Percentiles rank a stretch among this genome's conserved stretches.
Evolutionary conservation across 116 monocot genomes (phyloP).

Genomic region (Iris pallida): DNA sequence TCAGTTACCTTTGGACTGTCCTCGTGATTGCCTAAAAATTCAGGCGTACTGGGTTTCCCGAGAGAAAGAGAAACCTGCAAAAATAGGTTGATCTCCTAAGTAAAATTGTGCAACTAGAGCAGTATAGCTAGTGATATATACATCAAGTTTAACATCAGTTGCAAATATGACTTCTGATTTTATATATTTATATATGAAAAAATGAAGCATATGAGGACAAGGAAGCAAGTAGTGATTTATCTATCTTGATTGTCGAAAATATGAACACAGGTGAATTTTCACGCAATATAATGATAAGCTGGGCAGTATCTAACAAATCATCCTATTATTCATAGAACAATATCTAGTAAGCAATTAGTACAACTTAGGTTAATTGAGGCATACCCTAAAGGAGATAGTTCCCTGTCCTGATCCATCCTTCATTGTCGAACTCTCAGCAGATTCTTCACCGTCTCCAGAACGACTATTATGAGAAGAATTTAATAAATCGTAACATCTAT

Average conservation of each 20-base stretch:
- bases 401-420: conserved; percentile 4
- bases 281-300: too few species aligned
- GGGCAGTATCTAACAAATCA: too few species aligned
- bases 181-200: background rate
- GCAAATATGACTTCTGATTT: too few species aligned
- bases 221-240: background rate
- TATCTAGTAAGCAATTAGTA: background rate
- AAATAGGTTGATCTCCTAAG: background rate
- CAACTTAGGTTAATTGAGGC: background rate
- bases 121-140: background rate
- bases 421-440: background rate
- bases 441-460: conserved; percentile 8
- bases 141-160: background rate
- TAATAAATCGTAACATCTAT: conserved; percentile 10
- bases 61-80: conserved; percentile 25
- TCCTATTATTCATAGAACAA: background rate
- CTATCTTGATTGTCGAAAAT: background rate
- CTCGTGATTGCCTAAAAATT: conserved; percentile 1
- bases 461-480: conserved; percentile 3
- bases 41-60: conserved; percentile 9
- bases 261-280: too few species aligned
- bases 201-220: background rate
- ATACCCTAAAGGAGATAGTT: conserved; percentile 18
- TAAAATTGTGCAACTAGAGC: background rate
- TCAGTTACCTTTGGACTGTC: conserved; percentile 1